Evolutionary conservation across 148 eudicot species (phyloP).

Genomic region (Vaccinium vitisidaea): DNA sequence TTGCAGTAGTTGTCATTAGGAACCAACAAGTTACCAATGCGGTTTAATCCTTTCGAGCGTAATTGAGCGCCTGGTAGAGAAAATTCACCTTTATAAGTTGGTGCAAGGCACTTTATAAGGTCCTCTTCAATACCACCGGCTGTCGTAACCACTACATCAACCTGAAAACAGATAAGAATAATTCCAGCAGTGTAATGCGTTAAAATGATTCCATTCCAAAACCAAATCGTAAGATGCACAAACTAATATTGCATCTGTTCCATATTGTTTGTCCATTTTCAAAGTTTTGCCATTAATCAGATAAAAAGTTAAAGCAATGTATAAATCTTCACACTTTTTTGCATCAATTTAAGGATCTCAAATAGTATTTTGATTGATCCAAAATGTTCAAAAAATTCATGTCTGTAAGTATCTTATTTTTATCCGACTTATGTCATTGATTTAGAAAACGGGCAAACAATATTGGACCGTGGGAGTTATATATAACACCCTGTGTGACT

Average conservation of each 20-base stretch:
- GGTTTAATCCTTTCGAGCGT: slow-evolving; percentile 77
- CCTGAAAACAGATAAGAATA: slow-evolving; percentile 38
- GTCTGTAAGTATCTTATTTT: neutral
- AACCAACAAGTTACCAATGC: slow-evolving; percentile 91
- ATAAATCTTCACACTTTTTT: neutral
- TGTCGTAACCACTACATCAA: slow-evolving; percentile 86
- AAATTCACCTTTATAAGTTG: slow-evolving; percentile 85
- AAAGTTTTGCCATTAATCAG: neutral
- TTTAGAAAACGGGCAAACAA: neutral
- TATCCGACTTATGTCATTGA: neutral
- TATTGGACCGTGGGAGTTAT: neutral
- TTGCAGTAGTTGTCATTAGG: slow-evolving; percentile 96
- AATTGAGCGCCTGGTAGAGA: slow-evolving; percentile 71
- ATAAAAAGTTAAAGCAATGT: neutral
- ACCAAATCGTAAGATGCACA: neutral
- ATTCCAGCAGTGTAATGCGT: neutral
- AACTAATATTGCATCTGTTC: neutral
- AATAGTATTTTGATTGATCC: neutral
- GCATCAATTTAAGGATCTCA: neutral
- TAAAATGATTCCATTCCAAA: neutral
- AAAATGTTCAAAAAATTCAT: neutral
- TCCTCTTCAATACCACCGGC: slow-evolving; percentile 94
- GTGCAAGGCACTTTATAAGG: slow-evolving; percentile 87
- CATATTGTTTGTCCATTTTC: neutral
- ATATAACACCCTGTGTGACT: neutral